phyloP scores from a whole-genome alignment of 805 yeast species.

The Priceomyces melissophilus region DNA sequence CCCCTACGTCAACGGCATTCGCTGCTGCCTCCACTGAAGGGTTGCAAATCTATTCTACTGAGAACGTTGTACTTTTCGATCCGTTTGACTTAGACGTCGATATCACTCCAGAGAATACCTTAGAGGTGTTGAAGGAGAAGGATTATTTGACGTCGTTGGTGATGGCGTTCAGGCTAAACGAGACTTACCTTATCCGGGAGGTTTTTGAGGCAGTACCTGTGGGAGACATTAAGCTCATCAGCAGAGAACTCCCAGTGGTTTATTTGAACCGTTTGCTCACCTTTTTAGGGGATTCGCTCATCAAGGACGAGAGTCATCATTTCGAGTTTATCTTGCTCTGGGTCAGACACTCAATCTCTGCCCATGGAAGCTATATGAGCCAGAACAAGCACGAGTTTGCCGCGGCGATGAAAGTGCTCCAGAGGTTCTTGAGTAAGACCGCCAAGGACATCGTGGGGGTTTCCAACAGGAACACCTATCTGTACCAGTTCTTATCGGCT shows the following conservation, averaged over 20 bases:
- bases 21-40: slow-evolving; percentile 98
- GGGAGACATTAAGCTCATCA: slow-evolving; percentile 64
- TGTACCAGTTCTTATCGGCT: slow-evolving; percentile 49
- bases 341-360: slow-evolving; percentile 64
- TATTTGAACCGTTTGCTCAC: slow-evolving; percentile 65
- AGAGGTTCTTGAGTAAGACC: slow-evolving; percentile 67
- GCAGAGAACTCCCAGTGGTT: slow-evolving; percentile 69
- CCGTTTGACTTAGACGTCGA: slow-evolving; percentile 94
- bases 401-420: slow-evolving; percentile 64
- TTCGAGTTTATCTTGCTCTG: slow-evolving; percentile 80
- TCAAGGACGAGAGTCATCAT: slow-evolving; percentile 63
- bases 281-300: slow-evolving; percentile 65
- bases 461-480: slow-evolving; percentile 52
- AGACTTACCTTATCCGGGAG: slow-evolving; percentile 62
- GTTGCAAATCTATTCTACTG: slow-evolving; percentile 73
- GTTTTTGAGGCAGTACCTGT: slow-evolving; percentile 73
- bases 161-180: slow-evolving; percentile 93
- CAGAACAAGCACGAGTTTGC: slow-evolving; percentile 59
- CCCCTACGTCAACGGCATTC: slow-evolving; percentile 87
- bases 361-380: slow-evolving; percentile 76
- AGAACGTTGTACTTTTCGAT: slow-evolving; percentile 73
- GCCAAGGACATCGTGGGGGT: slow-evolving; percentile 69
- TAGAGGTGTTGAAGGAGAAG: slow-evolving; percentile 55
- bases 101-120: slow-evolving; percentile 76
- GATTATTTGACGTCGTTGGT: slow-evolving; percentile 76